Evolutionary conservation across 192 early-diverging fungal species (phyloP).

Genomic region (Gryganskiella cystojenkinii): DNA sequence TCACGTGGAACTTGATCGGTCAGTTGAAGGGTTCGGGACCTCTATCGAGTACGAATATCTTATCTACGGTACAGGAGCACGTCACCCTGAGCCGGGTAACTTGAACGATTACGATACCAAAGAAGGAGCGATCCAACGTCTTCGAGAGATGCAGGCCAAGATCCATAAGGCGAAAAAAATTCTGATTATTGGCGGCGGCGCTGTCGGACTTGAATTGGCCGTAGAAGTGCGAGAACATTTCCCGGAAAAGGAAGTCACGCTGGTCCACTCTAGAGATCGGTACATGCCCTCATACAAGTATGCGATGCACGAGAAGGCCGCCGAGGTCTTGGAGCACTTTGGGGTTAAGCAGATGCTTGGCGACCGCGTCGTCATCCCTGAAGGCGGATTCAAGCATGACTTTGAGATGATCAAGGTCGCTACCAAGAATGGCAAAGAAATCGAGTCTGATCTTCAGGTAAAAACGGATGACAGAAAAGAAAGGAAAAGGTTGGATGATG

Average conservation of each 20-base stretch:
- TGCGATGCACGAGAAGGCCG: constrained; percentile 63
- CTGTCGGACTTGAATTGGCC: constrained; percentile 82
- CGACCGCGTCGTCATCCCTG: constrained; percentile 69
- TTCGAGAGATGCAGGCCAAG: constrained; percentile 62
- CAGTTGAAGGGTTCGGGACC: constrained; percentile 59
- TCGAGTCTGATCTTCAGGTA: constrained; percentile 60
- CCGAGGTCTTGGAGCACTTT: constrained; percentile 61
- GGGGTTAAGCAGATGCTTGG: constrained; percentile 53
- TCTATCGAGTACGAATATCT: constrained; percentile 63
- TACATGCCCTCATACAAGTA: constrained; percentile 69
- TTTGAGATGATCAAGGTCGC: constrained; percentile 55
- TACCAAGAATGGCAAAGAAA: constrained; percentile 56
- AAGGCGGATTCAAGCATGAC: constrained; percentile 64
- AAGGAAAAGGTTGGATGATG: background rate
- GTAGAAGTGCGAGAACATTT: constrained; percentile 75
- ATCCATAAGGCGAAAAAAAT: constrained; percentile 68
- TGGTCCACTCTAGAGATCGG: constrained; percentile 70
- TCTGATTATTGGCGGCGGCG: constrained; percentile 79
- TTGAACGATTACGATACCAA: constrained; percentile 58
- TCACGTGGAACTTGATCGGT: constrained; percentile 63
- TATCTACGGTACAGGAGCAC: constrained; percentile 63
- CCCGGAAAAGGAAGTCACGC: constrained; percentile 68
- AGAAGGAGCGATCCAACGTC: constrained; percentile 40
- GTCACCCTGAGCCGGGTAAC: constrained; percentile 62
- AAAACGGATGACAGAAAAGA: background rate